Evolutionary conservation across 1,139 yeast species (phyloP).

Genomic region (Suhomyces yuchorum): DNA sequence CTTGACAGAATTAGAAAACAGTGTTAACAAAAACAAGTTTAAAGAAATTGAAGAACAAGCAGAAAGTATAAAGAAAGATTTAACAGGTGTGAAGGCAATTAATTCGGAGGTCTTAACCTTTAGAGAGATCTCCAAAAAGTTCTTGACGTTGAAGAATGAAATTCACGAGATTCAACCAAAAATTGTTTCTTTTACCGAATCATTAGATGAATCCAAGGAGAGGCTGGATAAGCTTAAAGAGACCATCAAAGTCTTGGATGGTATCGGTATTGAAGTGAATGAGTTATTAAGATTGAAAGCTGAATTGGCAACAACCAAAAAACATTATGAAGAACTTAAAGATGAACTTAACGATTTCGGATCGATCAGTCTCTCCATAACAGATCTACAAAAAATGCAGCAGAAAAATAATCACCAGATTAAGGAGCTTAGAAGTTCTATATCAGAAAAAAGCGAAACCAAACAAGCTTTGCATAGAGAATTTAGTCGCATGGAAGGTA

Average conservation of each 20-base stretch:
- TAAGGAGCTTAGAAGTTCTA: constrained; percentile 46
- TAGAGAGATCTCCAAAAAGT: constrained; percentile 22
- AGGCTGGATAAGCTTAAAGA: constrained; percentile 16
- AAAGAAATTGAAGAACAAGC: constrained; percentile 42
- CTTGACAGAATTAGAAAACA: constrained; percentile 35
- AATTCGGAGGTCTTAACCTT: constrained; percentile 31
- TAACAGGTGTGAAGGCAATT: constrained; percentile 29
- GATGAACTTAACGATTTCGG: constrained; percentile 43
- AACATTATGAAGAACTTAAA: constrained; percentile 38
- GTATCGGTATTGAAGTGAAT: constrained; percentile 31
- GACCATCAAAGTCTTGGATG: constrained; percentile 16
- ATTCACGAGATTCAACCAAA: constrained; percentile 7
- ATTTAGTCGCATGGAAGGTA: constrained; percentile 50
- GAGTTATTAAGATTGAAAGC: constrained; percentile 39
- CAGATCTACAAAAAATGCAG: constrained; percentile 57
- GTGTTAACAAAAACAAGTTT: constrained; percentile 39
- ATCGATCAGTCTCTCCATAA: constrained; percentile 33
- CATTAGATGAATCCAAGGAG: constrained; percentile 15
- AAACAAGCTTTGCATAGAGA: constrained; percentile 54
- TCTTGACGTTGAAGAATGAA: constrained; percentile 18
- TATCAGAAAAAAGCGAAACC: constrained; percentile 47
- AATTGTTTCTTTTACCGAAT: background rate
- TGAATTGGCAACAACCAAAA: constrained; percentile 37
- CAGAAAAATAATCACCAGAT: constrained; percentile 43
- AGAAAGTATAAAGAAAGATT: constrained; percentile 32